These are phyloP conservation scores for Coprinellus micaceus DNA, from an alignment of 768 basidiomycete species.

Conservation along the genomic window DNA sequence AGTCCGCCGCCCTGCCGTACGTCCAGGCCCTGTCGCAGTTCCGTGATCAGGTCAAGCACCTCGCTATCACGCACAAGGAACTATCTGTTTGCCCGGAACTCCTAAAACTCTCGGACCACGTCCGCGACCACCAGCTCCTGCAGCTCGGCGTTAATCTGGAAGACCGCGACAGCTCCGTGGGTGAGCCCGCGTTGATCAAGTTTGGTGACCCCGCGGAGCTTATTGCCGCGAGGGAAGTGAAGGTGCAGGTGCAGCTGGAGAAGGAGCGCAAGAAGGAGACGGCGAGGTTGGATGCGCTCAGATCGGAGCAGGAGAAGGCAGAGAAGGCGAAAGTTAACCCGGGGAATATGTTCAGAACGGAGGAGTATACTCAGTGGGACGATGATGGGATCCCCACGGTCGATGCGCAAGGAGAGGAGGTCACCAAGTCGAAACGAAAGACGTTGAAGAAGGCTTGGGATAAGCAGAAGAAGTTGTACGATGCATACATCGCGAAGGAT, in stretches of 20 bases:
- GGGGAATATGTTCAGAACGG: slow-evolving; percentile 78
- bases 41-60: slow-evolving; percentile 80
- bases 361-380: slow-evolving; percentile 83
- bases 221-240: slow-evolving; percentile 84
- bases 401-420: slow-evolving; percentile 78
- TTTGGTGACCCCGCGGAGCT: slow-evolving; percentile 80
- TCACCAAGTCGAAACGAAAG: slow-evolving; percentile 80
- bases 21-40: slow-evolving; percentile 82
- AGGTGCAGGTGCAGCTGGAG: slow-evolving; percentile 66
- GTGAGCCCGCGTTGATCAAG: slow-evolving; percentile 88
- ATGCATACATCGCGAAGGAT: slow-evolving; percentile 57
- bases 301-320: slow-evolving; percentile 72
- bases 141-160: slow-evolving; percentile 93
- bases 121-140: slow-evolving; percentile 87
- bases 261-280: slow-evolving; percentile 72
- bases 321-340: slow-evolving; percentile 81
- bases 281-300: slow-evolving; percentile 59
- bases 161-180: slow-evolving; percentile 95
- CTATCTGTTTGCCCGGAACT: slow-evolving; percentile 74
- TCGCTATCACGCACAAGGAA: slow-evolving; percentile 70
- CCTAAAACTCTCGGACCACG: slow-evolving; percentile 79
- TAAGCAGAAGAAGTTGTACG: slow-evolving; percentile 76
- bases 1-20: slow-evolving; percentile 86
- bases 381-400: slow-evolving; percentile 79
- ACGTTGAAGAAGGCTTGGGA: slow-evolving; percentile 72